Evolutionary conservation across 2,329 filamentous ascomycete genomes (phyloP), one percentile per base, ranked within the genome.

Genomic region (Microcera coccophila): DNA sequence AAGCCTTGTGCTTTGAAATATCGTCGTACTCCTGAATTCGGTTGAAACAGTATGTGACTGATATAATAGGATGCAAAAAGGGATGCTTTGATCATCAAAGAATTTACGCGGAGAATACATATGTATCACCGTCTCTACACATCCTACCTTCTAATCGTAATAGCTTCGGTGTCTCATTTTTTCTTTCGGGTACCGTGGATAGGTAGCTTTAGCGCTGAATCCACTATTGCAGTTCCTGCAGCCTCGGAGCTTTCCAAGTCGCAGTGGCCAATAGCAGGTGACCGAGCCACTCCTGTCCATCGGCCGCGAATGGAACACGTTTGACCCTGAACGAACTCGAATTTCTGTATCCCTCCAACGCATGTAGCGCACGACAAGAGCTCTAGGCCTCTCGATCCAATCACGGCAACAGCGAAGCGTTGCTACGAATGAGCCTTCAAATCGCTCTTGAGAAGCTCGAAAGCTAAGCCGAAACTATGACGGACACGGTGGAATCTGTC

Each of bases 401-500:
- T 26, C 22, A 26, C n/a, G n/a, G 22, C 22, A 26, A 26, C 22
- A 7, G 7, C 22, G 22, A 26, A 26, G 22, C 22, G 7, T 7
- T 12, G 22, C 12, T 7, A 12, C 22, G 7, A 12, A 26, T 7
- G 22, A 26, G 12, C 22, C 22, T 26, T 7, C 22, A 26, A 26
- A 26, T 26, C 22, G 12, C 12, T 12, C 22, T 7, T 7, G 12
- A 12, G 12, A 26, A 12, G 12, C 7, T 26, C 22, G 22, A 26
- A 26, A 26, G 22, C 22, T 12, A 12, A 26, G 36, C 40, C 40
- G 39, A 42, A 48, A 49, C 41, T 46, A 67, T 67, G 64, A 61
- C 62, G 29, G 63, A 62, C 50, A 53, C 56, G 17, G 57, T 63
- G 32, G 62, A 55, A 50, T 53, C 61, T 43, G 60, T 58, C 33